Conservation (phyloP, 2,329 filamentous ascomycete species). For the Onygenales sp. region DNA sequence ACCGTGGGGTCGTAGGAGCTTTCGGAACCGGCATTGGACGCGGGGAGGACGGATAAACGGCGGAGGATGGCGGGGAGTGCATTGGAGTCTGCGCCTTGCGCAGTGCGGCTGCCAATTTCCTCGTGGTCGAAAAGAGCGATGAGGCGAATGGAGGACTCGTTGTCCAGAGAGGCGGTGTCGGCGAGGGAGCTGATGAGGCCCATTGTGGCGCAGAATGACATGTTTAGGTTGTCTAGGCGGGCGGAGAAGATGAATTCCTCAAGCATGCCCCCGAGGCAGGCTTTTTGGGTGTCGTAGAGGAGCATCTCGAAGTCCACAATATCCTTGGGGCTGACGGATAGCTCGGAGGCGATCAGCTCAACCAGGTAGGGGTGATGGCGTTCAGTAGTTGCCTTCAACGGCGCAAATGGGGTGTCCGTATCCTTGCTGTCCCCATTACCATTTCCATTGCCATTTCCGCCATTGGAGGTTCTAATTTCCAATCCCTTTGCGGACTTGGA, state of each 20-base stretch:
- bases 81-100: constrained; percentile 90
- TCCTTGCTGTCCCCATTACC: constrained; percentile 8
- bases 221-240: constrained; percentile 90
- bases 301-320: constrained; percentile 91
- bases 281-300: constrained; percentile 92
- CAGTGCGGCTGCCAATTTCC: constrained; percentile 86
- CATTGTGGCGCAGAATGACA: constrained; percentile 86
- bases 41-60: constrained; percentile 71
- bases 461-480: constrained; percentile 27
- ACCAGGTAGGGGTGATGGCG: constrained; percentile 85
- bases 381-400: constrained; percentile 66
- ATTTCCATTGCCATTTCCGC: constrained; percentile 31
- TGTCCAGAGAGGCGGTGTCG: constrained; percentile 54
- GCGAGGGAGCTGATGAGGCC: constrained; percentile 73
- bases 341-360: constrained; percentile 72
- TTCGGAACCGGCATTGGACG: constrained; percentile 14
- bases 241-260: constrained; percentile 94
- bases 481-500: constrained; percentile 23
- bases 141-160: constrained; percentile 77
- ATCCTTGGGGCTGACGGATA: constrained; percentile 58
- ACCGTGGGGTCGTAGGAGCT: too few species aligned
- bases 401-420: constrained; percentile 48
- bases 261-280: constrained; percentile 77
- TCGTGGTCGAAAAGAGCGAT: constrained; percentile 95
- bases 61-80: constrained; percentile 78